Percentiles rank a stretch among this genome's conserved stretches.
These are phyloP conservation scores for Agrocybe praecox DNA, from an alignment of 768 basidiomycete species.

Conservation along the genomic window DNA sequence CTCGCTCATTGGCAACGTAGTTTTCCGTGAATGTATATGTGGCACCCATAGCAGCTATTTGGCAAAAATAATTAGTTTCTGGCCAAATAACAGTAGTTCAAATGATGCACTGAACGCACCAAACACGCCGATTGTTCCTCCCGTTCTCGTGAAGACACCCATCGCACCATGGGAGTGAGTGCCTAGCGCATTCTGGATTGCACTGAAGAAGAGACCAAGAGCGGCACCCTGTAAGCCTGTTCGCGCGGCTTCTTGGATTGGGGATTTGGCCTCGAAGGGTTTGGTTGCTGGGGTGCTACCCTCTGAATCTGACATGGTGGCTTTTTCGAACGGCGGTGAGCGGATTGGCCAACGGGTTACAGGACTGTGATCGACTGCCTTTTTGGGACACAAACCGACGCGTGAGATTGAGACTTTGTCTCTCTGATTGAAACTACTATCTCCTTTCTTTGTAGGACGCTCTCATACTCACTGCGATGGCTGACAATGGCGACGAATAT, in stretches of 20 bases:
- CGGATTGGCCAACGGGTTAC: conserved; percentile 26
- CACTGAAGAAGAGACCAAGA: conserved; percentile 69
- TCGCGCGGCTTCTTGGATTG: conserved; percentile 56
- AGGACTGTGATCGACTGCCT: conserved; percentile 29
- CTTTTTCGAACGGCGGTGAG: conserved; percentile 30
- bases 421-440: neutral
- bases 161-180: conserved; percentile 78
- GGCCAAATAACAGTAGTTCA: neutral
- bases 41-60: conserved; percentile 84
- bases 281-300: conserved; percentile 16
- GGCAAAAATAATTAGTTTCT: neutral
- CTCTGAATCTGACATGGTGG: conserved; percentile 36
- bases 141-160: conserved; percentile 86
- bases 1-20: conserved; percentile 76
- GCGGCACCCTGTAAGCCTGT: conserved; percentile 66
- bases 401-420: conserved; percentile 1
- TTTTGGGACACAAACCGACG: conserved; percentile 24
- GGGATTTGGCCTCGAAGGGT: conserved; percentile 50
- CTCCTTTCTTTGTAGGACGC: neutral
- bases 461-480: neutral
- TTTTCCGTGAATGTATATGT: conserved; percentile 85
- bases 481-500: neutral
- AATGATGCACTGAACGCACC: conserved; percentile 60
- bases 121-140: conserved; percentile 90
- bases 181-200: conserved; percentile 77